These are phyloP conservation scores for Phaeoacremonium minimum DNA, from an alignment of 2,329 filamentous ascomycete genomes.

Conservation along the genomic window DNA sequence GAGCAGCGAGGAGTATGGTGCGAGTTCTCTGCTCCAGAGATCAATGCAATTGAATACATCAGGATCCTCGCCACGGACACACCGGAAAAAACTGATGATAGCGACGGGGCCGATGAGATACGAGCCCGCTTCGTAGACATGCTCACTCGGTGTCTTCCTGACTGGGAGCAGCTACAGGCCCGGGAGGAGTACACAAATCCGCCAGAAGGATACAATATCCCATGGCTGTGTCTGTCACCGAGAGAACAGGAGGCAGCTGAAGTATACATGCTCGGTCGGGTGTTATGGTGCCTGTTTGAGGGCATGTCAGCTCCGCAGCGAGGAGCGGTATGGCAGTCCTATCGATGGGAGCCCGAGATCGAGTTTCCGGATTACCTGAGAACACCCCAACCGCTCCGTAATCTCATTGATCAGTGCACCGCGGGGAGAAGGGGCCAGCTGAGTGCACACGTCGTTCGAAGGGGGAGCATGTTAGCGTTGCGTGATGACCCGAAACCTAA, in stretches of 20 bases:
- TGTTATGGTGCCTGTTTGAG: constrained; percentile 61
- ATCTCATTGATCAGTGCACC: constrained; percentile 49
- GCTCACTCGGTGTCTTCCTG: constrained; percentile 38
- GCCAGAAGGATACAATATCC: constrained; percentile 45
- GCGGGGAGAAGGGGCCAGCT: constrained; percentile 39
- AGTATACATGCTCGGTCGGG: constrained; percentile 58
- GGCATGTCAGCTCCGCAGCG: constrained; percentile 53
- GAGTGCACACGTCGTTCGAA: constrained; percentile 37
- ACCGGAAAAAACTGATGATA: constrained; percentile 24
- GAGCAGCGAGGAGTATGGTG: constrained; percentile 61
- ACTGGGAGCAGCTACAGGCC: constrained; percentile 36
- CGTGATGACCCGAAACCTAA: constrained; percentile 21
- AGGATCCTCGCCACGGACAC: constrained; percentile 48
- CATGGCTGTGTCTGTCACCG: constrained; percentile 49
- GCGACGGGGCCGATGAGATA: constrained; percentile 29
- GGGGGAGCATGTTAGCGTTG: constrained; percentile 40
- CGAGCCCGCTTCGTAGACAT: constrained; percentile 33
- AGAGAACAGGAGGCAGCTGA: constrained; percentile 52
- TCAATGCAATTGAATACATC: constrained; percentile 55
- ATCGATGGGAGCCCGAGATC: constrained; percentile 48
- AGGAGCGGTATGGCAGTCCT: constrained; percentile 55
- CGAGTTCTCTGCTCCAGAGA: constrained; percentile 56
- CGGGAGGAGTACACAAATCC: constrained; percentile 45
- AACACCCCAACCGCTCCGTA: constrained; percentile 40
- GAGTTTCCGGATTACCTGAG: constrained; percentile 49